Percentiles rank a stretch among this genome's conserved stretches.
Evolutionary conservation across 352 stramenopile genomes (phyloP).

Genomic region (Phytophthora colocasiae): DNA sequence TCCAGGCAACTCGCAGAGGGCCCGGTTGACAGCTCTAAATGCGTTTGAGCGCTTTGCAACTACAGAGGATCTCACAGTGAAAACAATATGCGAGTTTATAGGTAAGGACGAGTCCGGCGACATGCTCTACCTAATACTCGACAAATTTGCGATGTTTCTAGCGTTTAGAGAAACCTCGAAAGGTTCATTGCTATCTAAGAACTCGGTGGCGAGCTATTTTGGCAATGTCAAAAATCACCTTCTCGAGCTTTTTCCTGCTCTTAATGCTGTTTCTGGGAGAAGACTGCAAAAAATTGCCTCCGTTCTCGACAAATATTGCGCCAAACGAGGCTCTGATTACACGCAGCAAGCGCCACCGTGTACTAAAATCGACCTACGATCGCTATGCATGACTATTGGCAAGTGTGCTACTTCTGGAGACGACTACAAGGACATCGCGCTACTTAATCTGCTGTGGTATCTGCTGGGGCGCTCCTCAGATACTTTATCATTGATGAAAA

Average conservation of each 20-base stretch:
- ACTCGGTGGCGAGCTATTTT: slow-evolving; percentile 15
- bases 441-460: slow-evolving; percentile 2
- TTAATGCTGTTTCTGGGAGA: neutral
- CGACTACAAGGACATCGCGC: neutral
- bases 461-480: neutral
- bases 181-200: slow-evolving; percentile 13
- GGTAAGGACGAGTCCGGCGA: neutral
- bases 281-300: slow-evolving; percentile 18
- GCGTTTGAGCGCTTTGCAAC: slow-evolving; percentile 5
- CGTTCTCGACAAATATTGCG: neutral
- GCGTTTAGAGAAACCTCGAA: slow-evolving; percentile 11
- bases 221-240: slow-evolving; percentile 24
- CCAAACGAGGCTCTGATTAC: neutral
- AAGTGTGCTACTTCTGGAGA: neutral
- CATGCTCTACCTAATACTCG: neutral
- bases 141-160: slow-evolving; percentile 7
- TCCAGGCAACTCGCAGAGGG: slow-evolving; percentile 6
- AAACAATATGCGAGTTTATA: neutral
- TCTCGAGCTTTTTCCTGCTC: slow-evolving; percentile 4
- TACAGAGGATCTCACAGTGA: neutral
- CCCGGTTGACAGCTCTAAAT: neutral
- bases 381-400: neutral
- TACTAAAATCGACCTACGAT: neutral
- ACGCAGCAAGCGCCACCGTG: slow-evolving; percentile 18
- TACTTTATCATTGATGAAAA: neutral